Percentiles rank a stretch among this genome's conserved stretches.
Conservation (phyloP, 2,329 filamentous ascomycete species). For the Stagonosporopsis rhizophila region DNA sequence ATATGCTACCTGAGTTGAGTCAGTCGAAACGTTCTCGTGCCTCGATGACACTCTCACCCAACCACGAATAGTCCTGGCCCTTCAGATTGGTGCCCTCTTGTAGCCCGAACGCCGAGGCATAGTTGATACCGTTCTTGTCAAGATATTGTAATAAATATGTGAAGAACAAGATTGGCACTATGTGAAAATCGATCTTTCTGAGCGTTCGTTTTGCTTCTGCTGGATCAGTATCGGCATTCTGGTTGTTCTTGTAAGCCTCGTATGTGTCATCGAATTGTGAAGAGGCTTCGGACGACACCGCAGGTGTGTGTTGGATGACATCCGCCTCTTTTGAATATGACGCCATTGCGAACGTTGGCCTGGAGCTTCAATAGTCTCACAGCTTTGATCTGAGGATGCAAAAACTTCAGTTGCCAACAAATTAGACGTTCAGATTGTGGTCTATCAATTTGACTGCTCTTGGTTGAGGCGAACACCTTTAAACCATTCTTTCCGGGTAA, state of each 20-base stretch:
- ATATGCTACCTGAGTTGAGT: slow-evolving; percentile 49
- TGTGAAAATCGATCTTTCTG: slow-evolving; percentile 39
- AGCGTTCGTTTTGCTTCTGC: slow-evolving; percentile 39
- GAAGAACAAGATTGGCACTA: slow-evolving; percentile 45
- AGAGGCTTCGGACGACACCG: slow-evolving; percentile 27
- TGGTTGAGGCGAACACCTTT: background rate
- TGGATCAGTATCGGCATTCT: slow-evolving; percentile 26
- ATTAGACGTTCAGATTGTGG: too few relatives aligned
- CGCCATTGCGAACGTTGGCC: slow-evolving; percentile 13
- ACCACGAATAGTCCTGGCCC: slow-evolving; percentile 28
- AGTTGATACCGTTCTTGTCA: slow-evolving; percentile 59
- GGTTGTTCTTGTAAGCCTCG: slow-evolving; percentile 39
- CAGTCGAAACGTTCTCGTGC: background rate
- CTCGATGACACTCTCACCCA: slow-evolving; percentile 5
- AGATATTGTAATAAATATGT: slow-evolving; percentile 52
- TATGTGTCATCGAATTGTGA: slow-evolving; percentile 44
- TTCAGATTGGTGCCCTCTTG: slow-evolving; percentile 56
- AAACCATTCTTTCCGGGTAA: background rate
- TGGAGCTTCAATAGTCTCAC: background rate
- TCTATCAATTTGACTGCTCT: too few relatives aligned
- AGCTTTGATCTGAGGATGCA: too few relatives aligned
- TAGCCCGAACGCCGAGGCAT: slow-evolving; percentile 59
- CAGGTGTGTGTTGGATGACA: slow-evolving; percentile 25
- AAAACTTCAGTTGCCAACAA: background rate
- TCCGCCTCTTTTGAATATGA: slow-evolving; percentile 26